phyloP scores from a whole-genome alignment of 495 filamentous ascomycete species.

The Aspergillus baeticus region DNA sequence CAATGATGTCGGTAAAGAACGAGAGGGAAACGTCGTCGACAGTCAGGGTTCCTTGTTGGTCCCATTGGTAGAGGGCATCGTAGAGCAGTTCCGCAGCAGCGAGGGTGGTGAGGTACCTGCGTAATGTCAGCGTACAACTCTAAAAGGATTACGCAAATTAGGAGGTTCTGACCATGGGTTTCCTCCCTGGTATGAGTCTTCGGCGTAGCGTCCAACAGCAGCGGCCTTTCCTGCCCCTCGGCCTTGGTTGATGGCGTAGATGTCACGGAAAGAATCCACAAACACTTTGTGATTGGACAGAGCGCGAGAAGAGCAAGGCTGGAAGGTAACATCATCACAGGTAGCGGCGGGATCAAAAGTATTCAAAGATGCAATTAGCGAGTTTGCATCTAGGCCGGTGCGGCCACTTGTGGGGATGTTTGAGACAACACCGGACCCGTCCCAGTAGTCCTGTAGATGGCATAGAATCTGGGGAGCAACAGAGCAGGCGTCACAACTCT shows the following conservation, averaged over 20 bases:
- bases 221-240: slow-evolving; percentile 48
- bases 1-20: slow-evolving; percentile 43
- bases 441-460: slow-evolving; percentile 48
- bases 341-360: slow-evolving; percentile 47
- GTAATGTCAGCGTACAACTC: background rate
- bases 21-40: slow-evolving; percentile 37
- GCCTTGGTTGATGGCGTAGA: slow-evolving; percentile 41
- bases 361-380: slow-evolving; percentile 43
- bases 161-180: slow-evolving; percentile 48
- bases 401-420: slow-evolving; percentile 46
- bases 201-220: slow-evolving; percentile 66
- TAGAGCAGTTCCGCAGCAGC: slow-evolving; percentile 42
- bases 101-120: slow-evolving; percentile 37
- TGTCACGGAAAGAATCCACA: slow-evolving; percentile 51
- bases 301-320: slow-evolving; percentile 48
- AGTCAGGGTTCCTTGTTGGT: slow-evolving; percentile 36
- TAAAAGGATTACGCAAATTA: too few relatives aligned
- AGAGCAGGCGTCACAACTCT: slow-evolving; percentile 43
- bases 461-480: slow-evolving; percentile 52
- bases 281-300: slow-evolving; percentile 50
- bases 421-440: slow-evolving; percentile 40
- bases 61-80: slow-evolving; percentile 50
- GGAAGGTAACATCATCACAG: slow-evolving; percentile 50
- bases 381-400: slow-evolving; percentile 47
- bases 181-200: slow-evolving; percentile 65